Evolutionary conservation across 2,329 filamentous ascomycete species (phyloP).

Genomic region (Neonectria coccinea): DNA sequence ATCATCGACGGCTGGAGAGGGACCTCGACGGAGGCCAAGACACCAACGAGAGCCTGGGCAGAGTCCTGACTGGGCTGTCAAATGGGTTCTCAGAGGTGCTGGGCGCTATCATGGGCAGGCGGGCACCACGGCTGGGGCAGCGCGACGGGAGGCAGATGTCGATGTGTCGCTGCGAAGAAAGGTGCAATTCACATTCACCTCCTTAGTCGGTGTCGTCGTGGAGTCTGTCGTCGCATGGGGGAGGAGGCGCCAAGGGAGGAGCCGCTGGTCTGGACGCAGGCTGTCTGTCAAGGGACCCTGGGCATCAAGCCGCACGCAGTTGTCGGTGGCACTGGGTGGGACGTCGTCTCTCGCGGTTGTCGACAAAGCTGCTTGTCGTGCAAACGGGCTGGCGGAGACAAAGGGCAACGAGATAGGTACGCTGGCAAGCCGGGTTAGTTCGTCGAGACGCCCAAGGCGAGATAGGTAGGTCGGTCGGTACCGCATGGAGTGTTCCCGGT

Average conservation of each 20-base stretch:
- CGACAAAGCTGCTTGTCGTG: slow-evolving; percentile 25
- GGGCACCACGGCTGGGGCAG: slow-evolving; percentile 43
- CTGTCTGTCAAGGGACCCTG: slow-evolving; percentile 43
- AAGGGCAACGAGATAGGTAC: slow-evolving; percentile 39
- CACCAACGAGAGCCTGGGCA: slow-evolving; percentile 47
- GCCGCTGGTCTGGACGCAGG: slow-evolving; percentile 42
- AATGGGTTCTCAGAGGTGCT: slow-evolving; percentile 39
- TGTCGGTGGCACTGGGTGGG: slow-evolving; percentile 25
- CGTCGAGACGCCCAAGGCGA: slow-evolving; percentile 41
- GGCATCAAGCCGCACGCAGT: slow-evolving; percentile 32
- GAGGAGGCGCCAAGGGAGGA: slow-evolving; percentile 43
- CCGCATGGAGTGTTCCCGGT: slow-evolving; percentile 30
- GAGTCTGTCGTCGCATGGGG: slow-evolving; percentile 51
- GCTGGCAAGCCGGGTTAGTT: slow-evolving; percentile 33
- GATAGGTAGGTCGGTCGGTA: slow-evolving; percentile 41
- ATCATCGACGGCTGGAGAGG: slow-evolving; percentile 59
- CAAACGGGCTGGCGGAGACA: slow-evolving; percentile 28
- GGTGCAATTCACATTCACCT: slow-evolving; percentile 48
- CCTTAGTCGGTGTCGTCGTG: slow-evolving; percentile 48
- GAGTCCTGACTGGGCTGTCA: slow-evolving; percentile 42
- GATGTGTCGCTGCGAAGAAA: slow-evolving; percentile 41
- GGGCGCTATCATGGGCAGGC: slow-evolving; percentile 47
- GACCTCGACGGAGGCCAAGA: slow-evolving; percentile 54
- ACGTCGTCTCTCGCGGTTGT: slow-evolving; percentile 24
- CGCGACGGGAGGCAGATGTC: slow-evolving; percentile 37